Evolutionary conservation across 2,329 filamentous ascomycete species (phyloP), one percentile per base, ranked within the genome.

Genomic region (Pezicula neosporulosa): DNA sequence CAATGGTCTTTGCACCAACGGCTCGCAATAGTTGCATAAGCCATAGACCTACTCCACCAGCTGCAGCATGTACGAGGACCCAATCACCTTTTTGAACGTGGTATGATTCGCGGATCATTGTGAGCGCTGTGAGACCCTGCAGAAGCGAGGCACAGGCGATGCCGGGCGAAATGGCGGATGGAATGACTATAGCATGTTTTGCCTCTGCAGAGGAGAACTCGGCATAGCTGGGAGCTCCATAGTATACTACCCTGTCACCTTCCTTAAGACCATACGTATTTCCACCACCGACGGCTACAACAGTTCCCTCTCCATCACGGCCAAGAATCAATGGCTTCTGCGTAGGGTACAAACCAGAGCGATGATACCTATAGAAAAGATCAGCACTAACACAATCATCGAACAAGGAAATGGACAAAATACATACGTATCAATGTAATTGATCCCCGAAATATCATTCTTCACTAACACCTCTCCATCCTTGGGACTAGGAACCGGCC

Each of bases 21-120:
- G 78, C 74, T 58, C 79, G 81, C 38, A 96, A 72, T 59, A 96
- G 72, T 75, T 95, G 90, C 37, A 83, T 83, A 27, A 96, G 77
- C 70, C 89, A 80, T 41, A 86, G 72, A 0, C 89, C 89, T 0
- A 90, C 89, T 15, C 91, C 91, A 15, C 91, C 91, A 0, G 90
- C 90, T 0, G 91, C 91, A 0, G 91, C 91, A 61, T 94, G 90
- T 15, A 96, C 83, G 2, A 96, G 80, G 0, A 90, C 78, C 84
- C 87, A 94, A 60, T 95, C 89, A 1, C 86, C 89, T 58, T 82
- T 77, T 66, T 90, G 76, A 6, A 93, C 89, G 1, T 75, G 63
- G 57, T 87, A 77, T 4, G 87, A 82, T 67, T 96, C 90, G 51
- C 86, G 82, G 53, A 90, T 81, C 28, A 96, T 77, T 0, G 89